Percentiles rank a stretch among this genome's conserved stretches.
Conservation (phyloP, 768 basidiomycete genomes). For the Galerina sulciceps region DNA sequence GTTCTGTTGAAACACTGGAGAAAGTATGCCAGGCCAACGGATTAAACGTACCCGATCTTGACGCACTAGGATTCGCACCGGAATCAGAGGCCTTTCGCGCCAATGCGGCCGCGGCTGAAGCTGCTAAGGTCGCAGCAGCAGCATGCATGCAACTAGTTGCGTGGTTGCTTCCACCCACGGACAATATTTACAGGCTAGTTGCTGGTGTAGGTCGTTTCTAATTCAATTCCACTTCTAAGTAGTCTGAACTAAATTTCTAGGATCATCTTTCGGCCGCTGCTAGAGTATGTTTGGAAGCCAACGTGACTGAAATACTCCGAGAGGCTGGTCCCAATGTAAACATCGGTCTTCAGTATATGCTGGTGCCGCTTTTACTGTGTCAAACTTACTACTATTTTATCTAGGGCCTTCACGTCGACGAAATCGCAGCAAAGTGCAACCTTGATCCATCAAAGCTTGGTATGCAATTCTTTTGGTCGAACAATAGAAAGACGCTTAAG, state of each 20-base stretch:
- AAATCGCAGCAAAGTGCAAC: constrained; percentile 33
- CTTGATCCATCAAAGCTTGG: constrained; percentile 38
- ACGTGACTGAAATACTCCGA: constrained; percentile 43
- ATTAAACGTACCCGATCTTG: constrained; percentile 24
- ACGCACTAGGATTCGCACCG: constrained; percentile 22
- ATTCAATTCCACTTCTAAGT: background rate
- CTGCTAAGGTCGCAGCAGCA: constrained; percentile 30
- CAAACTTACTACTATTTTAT: too few relatives aligned
- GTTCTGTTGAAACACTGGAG: constrained; percentile 25
- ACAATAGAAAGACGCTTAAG: too few relatives aligned
- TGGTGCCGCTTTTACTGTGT: background rate
- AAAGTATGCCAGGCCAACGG: constrained; percentile 12
- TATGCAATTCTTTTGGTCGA: constrained; percentile 23
- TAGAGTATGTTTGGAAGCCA: constrained; percentile 33
- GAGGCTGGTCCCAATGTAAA: constrained; percentile 40
- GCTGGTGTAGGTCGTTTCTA: constrained; percentile 34
- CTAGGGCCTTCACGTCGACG: constrained; percentile 37
- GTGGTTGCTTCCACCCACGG: constrained; percentile 28
- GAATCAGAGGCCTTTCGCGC: constrained; percentile 30
- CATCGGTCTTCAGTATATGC: background rate
- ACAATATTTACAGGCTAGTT: constrained; percentile 26
- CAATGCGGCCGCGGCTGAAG: constrained; percentile 27
- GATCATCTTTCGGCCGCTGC: constrained; percentile 32
- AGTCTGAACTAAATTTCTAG: constrained; percentile 11
- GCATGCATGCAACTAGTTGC: constrained; percentile 35